phyloP scores from a whole-genome alignment of 768 basidiomycete genomes.

The Tylopilus cervinicoccineus region DNA sequence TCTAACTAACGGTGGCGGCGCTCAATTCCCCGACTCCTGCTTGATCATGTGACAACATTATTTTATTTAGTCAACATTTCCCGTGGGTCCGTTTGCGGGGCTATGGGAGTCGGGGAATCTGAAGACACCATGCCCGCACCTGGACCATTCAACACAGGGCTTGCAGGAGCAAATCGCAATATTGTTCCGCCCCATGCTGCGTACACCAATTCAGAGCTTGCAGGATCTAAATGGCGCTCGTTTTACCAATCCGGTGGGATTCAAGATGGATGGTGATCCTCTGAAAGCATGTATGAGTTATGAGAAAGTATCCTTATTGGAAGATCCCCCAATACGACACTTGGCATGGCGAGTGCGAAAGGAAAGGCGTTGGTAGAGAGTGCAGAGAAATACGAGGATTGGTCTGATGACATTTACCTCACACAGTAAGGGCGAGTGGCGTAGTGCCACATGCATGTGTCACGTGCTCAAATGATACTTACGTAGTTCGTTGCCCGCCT shows the following conservation, averaged over 20 bases:
- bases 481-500: not conserved
- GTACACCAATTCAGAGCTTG: constrained; percentile 13
- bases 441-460: not conserved
- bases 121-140: constrained; percentile 20
- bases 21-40: too few species aligned
- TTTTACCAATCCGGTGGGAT: not conserved
- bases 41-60: too few species aligned
- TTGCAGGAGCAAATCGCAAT: not conserved
- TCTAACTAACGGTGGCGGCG: too few species aligned
- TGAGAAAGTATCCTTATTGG: constrained; percentile 17
- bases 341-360: constrained; percentile 8
- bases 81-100: too few species aligned
- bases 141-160: constrained; percentile 15
- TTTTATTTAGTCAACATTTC: too few species aligned
- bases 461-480: not conserved
- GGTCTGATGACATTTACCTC: constrained; percentile 25
- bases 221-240: constrained; percentile 6
- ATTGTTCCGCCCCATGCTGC: constrained; percentile 11
- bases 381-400: constrained; percentile 18
- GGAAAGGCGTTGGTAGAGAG: constrained; percentile 10
- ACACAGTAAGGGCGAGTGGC: too few species aligned
- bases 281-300: constrained; percentile 20
- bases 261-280: constrained; percentile 11
- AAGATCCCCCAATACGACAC: constrained; percentile 18
- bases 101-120: too few species aligned